Percentiles rank a stretch among this genome's conserved stretches.
Conservation (phyloP, 2,329 filamentous ascomycete species). For the Fusarium caatingaense region DNA sequence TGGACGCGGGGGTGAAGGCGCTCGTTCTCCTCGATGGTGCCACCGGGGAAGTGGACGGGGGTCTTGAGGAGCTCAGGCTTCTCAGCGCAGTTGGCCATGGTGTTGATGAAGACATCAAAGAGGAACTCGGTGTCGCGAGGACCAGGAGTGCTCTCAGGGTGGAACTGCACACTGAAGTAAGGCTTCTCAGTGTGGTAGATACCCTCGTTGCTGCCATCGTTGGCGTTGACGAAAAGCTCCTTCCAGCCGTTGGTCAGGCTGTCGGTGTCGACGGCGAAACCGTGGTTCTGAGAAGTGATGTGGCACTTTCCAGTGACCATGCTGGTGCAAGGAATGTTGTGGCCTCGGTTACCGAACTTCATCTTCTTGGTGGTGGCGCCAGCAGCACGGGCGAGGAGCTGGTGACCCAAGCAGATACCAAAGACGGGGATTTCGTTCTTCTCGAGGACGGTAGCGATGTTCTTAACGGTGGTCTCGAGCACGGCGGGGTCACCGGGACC, state of each 20-base stretch:
- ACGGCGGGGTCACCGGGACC: slow-evolving; percentile 94
- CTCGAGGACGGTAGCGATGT: slow-evolving; percentile 80
- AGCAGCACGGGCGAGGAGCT: slow-evolving; percentile 87
- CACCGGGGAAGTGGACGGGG: slow-evolving; percentile 89
- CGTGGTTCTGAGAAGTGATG: slow-evolving; percentile 99
- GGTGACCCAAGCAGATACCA: slow-evolving; percentile 95
- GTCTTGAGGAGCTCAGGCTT: slow-evolving; percentile 74
- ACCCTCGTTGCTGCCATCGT: slow-evolving; percentile 97
- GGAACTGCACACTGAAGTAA: slow-evolving; percentile 99
- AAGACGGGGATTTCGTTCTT: slow-evolving; percentile 89
- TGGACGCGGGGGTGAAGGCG: slow-evolving; percentile 79
- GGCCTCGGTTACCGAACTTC: slow-evolving; percentile 99
- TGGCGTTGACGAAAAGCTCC: slow-evolving; percentile 97
- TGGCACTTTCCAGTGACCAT: slow-evolving; percentile 96
- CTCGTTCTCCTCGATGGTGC: slow-evolving; percentile 81
- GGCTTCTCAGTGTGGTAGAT: slow-evolving; percentile 88
- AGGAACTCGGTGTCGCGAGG: slow-evolving; percentile 96
- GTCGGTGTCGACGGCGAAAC: slow-evolving; percentile 87
- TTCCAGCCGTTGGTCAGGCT: slow-evolving; percentile 84
- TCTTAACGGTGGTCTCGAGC: slow-evolving; percentile 81
- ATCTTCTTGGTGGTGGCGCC: slow-evolving; percentile 92
- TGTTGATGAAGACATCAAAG: slow-evolving; percentile 95
- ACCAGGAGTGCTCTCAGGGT: slow-evolving; percentile 95
- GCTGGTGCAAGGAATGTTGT: slow-evolving; percentile 98
- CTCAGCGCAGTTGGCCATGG: slow-evolving; percentile 77